Base-by-base conservation (phyloP, 1,284 basidiomycete species). In the Trametes hirsuta region DNA sequence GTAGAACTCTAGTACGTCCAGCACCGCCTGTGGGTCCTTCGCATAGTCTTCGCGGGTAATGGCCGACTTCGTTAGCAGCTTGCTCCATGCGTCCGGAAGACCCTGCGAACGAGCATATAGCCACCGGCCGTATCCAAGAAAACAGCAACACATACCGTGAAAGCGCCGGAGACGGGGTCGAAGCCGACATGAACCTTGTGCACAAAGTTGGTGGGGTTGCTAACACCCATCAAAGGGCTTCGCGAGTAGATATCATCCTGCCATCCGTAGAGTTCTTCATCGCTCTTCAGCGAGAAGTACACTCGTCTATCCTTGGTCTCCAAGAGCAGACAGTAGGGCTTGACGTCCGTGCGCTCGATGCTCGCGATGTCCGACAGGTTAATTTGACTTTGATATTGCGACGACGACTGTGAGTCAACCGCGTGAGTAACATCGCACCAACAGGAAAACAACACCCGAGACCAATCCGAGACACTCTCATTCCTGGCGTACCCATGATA, bases 111-210 rank as follows among this genome's bases (percentile, higher is more conserved):
- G 11, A 36, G 50, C 15, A 44, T 30, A 59, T 55, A 25, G 40
- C 52, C n/a, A 14, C 39, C 12, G 37, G 50, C 48, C 11, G 39
- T 15, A 25, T 2, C 1, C 3, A 37, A 12, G 14, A 22, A 22
- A 10, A 8, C 2, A 15, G 46, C 5, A 35, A 8, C n/a, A 18
- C 86, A 68, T 70, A 93, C 93, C 6, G 95, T 98, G 75, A 98
- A 98, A 6, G 90, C 94, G 14, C 97, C 96, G 40, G 91, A 92
- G 47, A 94, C 83, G 0, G 95, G 94, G 76, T 99, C 97, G 70
- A 97, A 98, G 6, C 96, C 96, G 62, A 99, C 97, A 75, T 99
- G 97, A 2, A 98, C 95, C 74, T 97, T 94, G 78, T 98, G 97
- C 0, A 97, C 94, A 72, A 98, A 98, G 77, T 99, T 96, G 15